These are phyloP conservation scores for Populus tomentosa DNA, from an alignment of 441 rosid species.

Conservation along the genomic window DNA sequence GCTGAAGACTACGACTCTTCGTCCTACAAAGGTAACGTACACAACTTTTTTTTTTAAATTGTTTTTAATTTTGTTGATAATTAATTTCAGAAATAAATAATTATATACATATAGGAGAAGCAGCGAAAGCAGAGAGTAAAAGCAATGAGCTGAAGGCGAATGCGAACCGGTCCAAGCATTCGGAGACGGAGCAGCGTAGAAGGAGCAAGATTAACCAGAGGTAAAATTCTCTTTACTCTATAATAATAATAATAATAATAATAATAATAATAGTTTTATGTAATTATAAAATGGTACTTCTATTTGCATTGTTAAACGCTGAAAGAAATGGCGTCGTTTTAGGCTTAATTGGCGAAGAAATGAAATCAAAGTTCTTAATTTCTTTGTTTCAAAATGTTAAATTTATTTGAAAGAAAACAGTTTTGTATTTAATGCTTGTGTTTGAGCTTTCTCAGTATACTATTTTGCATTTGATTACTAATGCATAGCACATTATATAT, in stretches of 20 bases:
- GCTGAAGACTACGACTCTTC: constrained; percentile 45
- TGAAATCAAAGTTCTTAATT: no score
- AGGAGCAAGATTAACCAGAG: constrained; percentile 96
- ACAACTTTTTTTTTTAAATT: neutral
- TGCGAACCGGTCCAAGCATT: constrained; percentile 93
- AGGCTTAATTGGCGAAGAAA: no score
- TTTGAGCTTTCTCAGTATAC: neutral
- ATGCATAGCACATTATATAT: neutral
- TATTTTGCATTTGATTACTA: constrained; percentile 1
- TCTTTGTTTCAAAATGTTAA: no score
- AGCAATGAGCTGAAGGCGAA: constrained; percentile 60
- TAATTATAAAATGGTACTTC: no score
- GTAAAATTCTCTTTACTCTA: constrained; percentile 20
- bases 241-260: no score
- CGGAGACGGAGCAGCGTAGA: constrained; percentile 94
- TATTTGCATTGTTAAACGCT: no score
- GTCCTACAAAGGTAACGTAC: constrained; percentile 30
- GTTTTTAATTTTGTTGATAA: neutral
- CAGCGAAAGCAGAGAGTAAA: constrained; percentile 40
- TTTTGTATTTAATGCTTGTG: neutral
- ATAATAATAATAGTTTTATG: no score
- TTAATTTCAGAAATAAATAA: neutral
- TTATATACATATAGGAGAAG: constrained; percentile 24
- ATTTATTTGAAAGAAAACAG: neutral
- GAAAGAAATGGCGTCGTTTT: no score